Conservation (phyloP, 164 flowering plant species). For the Berberis vulgaris region DNA sequence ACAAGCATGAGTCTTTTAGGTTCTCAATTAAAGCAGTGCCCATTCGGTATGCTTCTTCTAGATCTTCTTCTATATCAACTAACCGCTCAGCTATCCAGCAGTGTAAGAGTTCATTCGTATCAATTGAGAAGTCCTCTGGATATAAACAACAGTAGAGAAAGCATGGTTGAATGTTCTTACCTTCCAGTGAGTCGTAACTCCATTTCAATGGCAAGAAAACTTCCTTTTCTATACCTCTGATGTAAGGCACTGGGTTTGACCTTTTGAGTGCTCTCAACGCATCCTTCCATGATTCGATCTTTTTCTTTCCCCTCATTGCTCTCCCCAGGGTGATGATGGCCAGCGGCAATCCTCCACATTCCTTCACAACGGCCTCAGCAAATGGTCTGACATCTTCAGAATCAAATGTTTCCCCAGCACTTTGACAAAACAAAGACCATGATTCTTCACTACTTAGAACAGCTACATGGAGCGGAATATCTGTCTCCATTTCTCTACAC, state of each 20-base stretch:
- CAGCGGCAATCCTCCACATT: slow-evolving; percentile 23
- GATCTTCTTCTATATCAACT: not conserved
- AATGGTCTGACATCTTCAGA: not conserved
- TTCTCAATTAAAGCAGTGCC: not conserved
- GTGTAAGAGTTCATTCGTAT: not conserved
- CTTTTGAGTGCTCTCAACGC: slow-evolving; percentile 4
- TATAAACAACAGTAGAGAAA: slow-evolving; percentile 22
- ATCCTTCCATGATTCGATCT: slow-evolving; percentile 3
- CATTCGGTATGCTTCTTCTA: slow-evolving; percentile 1
- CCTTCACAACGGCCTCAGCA: slow-evolving; percentile 9
- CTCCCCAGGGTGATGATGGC: slow-evolving; percentile 15
- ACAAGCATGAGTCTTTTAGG: slow-evolving; percentile 6
- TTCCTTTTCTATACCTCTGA: not conserved
- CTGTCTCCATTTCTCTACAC: slow-evolving; percentile 9
- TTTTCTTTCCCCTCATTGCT: slow-evolving; percentile 10
- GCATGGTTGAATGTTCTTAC: slow-evolving; percentile 3
- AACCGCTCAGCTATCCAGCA: not conserved
- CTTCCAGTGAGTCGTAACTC: slow-evolving; percentile 13
- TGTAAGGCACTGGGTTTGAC: not conserved
- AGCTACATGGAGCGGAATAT: not conserved
- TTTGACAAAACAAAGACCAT: slow-evolving; percentile 12
- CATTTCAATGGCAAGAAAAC: slow-evolving; percentile 7
- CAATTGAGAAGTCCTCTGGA: slow-evolving; percentile 13
- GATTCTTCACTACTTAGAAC: slow-evolving; percentile 11
- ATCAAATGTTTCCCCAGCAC: slow-evolving; percentile 7